These are phyloP conservation scores for Neopestalotiopsis sp. DNA, from an alignment of 2,329 filamentous ascomycete species.

Conservation along the genomic window DNA sequence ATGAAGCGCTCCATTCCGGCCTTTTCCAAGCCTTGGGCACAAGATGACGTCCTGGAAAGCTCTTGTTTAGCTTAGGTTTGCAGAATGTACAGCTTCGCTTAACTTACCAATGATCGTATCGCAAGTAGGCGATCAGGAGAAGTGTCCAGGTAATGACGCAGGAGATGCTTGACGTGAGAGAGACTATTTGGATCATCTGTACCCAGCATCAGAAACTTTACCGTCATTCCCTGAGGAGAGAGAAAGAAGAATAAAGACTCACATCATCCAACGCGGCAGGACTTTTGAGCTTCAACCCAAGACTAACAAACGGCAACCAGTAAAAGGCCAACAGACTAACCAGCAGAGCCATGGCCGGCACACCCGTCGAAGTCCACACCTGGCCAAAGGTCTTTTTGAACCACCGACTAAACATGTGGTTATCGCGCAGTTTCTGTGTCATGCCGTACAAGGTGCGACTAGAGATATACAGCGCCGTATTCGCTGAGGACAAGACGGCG, in stretches of 20 bases:
- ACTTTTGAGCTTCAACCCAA: not conserved
- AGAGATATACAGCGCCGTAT: slow-evolving; percentile 23
- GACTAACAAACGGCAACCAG: slow-evolving; percentile 13
- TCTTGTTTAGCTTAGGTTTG: no score
- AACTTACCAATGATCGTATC: no score
- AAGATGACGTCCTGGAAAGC: no score
- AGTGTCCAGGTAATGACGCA: slow-evolving; percentile 18
- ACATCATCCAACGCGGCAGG: not conserved
- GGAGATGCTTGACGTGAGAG: slow-evolving; percentile 17
- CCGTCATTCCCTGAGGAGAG: no score
- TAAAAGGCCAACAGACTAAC: slow-evolving; percentile 13
- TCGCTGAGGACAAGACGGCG: no score
- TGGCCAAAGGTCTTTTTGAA: slow-evolving; percentile 14
- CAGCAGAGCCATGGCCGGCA: slow-evolving; percentile 18
- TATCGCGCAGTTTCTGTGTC: slow-evolving; percentile 16
- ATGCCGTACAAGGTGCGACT: slow-evolving; percentile 25
- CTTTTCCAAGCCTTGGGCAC: slow-evolving; percentile 1
- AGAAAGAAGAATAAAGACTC: no score
- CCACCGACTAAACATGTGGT: slow-evolving; percentile 11
- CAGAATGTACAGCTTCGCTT: no score
- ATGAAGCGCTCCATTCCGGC: slow-evolving; percentile 15
- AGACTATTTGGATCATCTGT: slow-evolving; percentile 17
- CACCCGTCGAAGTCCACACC: slow-evolving; percentile 12
- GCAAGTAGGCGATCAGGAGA: not conserved
- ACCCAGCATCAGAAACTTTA: not conserved